Conservation (phyloP, 2,329 filamentous ascomycete genomes). For the Aspergillus jensenii region DNA sequence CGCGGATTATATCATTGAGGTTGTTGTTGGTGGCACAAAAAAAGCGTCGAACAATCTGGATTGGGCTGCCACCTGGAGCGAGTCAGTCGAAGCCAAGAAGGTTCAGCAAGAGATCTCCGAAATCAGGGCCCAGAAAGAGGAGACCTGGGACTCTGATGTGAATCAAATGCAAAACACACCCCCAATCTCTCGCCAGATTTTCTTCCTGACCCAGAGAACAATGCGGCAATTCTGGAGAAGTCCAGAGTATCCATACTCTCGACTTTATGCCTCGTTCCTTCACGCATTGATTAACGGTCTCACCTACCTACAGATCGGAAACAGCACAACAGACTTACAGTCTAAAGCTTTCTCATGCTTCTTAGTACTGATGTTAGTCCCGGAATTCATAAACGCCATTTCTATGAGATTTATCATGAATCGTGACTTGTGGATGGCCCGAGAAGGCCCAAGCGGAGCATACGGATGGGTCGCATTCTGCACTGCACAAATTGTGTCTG, state of each 20-base stretch:
- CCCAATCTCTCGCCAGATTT: conserved; percentile 59
- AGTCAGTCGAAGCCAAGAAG: conserved; percentile 57
- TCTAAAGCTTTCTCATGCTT: conserved; percentile 68
- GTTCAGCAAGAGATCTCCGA: conserved; percentile 63
- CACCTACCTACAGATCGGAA: conserved; percentile 67
- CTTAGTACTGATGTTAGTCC: conserved; percentile 61
- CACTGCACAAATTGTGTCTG: conserved; percentile 66
- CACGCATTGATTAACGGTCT: conserved; percentile 72
- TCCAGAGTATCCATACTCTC: conserved; percentile 71
- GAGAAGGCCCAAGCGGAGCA: conserved; percentile 67
- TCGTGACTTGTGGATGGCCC: conserved; percentile 65
- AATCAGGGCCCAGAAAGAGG: conserved; percentile 50
- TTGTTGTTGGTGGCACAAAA: conserved; percentile 55
- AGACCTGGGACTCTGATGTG: conserved; percentile 26
- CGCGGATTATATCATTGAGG: conserved; percentile 62
- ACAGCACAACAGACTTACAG: conserved; percentile 66
- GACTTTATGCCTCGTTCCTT: conserved; percentile 66
- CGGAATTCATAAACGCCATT: conserved; percentile 68
- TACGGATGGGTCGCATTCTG: conserved; percentile 72
- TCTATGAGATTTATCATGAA: conserved; percentile 71
- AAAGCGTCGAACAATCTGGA: conserved; percentile 53
- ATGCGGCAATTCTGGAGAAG: conserved; percentile 71
- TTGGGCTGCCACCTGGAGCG: conserved; percentile 69
- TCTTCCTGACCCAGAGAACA: conserved; percentile 65
- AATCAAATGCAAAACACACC: conserved; percentile 26